phyloP scores from a whole-genome alignment of 2,329 filamentous ascomycete genomes.

The Fusarium circinatum region DNA sequence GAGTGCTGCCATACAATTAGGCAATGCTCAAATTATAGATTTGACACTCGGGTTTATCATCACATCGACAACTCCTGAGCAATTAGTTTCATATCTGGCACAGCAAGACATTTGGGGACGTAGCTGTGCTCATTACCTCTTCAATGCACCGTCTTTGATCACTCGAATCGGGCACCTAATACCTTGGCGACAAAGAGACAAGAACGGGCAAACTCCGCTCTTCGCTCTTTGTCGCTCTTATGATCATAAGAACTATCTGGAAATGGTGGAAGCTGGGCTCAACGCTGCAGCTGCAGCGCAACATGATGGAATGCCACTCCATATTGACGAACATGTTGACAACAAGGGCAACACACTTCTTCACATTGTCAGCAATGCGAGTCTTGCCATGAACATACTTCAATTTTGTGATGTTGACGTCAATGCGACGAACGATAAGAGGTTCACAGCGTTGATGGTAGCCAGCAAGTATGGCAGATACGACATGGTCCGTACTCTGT shows the following conservation, averaged over 20 bases:
- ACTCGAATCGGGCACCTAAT: conserved; percentile 78
- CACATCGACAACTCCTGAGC: conserved; percentile 62
- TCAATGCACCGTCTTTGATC: conserved; percentile 87
- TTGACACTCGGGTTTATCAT: conserved; percentile 78
- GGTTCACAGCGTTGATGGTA: conserved; percentile 96
- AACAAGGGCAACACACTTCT: conserved; percentile 91
- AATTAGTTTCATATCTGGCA: conserved; percentile 74
- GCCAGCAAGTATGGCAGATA: conserved; percentile 97
- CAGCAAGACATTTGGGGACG: conserved; percentile 86
- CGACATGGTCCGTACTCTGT: conserved; percentile 90
- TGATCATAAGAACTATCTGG: conserved; percentile 85
- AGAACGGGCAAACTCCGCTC: conserved; percentile 96
- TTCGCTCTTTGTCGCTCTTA: conserved; percentile 97
- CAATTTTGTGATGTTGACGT: conserved; percentile 92
- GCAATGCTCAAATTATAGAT: conserved; percentile 78
- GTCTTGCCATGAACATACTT: conserved; percentile 79
- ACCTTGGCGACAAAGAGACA: conserved; percentile 91
- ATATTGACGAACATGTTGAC: conserved; percentile 93
- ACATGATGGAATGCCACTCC: conserved; percentile 80
- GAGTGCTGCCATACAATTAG: conserved; percentile 89
- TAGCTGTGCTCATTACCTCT: conserved; percentile 94
- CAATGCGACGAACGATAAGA: conserved; percentile 94
- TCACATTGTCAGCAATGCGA: conserved; percentile 92
- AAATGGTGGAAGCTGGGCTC: conserved; percentile 88
- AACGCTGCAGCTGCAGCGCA: conserved; percentile 79